A percentile compares a stretch with the other conserved stretches of the same genome.
Conservation (phyloP, 2,329 filamentous ascomycete species). For the Xylariaceae sp. region DNA sequence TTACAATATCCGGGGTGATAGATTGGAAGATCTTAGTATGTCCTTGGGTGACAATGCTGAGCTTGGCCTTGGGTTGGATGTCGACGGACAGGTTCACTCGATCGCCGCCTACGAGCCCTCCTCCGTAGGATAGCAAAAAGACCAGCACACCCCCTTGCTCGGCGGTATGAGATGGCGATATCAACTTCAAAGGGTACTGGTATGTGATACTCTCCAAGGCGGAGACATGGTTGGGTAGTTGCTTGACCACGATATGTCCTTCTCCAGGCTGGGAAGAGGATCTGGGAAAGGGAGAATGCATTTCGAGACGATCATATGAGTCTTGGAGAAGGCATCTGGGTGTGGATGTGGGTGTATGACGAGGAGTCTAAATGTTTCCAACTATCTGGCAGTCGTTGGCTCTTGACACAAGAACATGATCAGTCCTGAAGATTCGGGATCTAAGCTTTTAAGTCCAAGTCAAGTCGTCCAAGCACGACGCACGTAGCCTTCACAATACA, state of each 20-base stretch:
- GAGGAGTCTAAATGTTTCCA: too few relatives aligned
- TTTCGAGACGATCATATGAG: background rate
- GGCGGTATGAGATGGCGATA: constrained; percentile 68
- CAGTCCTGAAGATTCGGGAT: too few relatives aligned
- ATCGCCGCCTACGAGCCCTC: constrained; percentile 87
- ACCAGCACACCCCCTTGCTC: constrained; percentile 68
- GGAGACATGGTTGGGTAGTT: constrained; percentile 67
- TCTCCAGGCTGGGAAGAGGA: constrained; percentile 72
- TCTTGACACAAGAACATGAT: too few relatives aligned
- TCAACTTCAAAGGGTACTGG: constrained; percentile 92
- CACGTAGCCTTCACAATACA: too few relatives aligned
- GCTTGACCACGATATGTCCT: constrained; percentile 69
- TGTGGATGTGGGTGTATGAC: too few relatives aligned
- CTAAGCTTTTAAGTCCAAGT: too few relatives aligned
- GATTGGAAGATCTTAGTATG: constrained; percentile 97
- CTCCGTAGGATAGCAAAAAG: constrained; percentile 91
- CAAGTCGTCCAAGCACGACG: too few relatives aligned
- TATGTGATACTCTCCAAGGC: constrained; percentile 74
- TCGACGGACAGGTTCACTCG: constrained; percentile 68
- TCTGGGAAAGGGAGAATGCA: constrained; percentile 66
- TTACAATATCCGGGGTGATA: constrained; percentile 47
- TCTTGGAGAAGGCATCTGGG: too few relatives aligned
- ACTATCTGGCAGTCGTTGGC: too few relatives aligned
- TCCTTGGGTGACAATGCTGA: constrained; percentile 68
- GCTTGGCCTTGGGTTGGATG: constrained; percentile 59